These are phyloP conservation scores for Rostrohypoxylon terebratum DNA, from an alignment of 495 filamentous ascomycete species.

Conservation along the genomic window DNA sequence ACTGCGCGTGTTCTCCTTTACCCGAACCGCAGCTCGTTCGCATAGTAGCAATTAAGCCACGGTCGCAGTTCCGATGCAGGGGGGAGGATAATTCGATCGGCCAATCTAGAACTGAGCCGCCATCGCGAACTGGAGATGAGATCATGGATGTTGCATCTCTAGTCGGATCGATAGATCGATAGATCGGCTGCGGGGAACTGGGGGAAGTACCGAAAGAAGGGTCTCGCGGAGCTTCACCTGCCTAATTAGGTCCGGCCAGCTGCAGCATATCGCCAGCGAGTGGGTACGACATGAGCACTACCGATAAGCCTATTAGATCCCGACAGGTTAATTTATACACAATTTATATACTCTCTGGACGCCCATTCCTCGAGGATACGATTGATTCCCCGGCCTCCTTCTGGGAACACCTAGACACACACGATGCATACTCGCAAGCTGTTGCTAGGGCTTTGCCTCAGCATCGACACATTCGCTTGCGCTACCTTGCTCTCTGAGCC, in stretches of 20 bases:
- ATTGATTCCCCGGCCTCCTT: not conserved
- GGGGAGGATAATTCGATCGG: slow-evolving; percentile 18
- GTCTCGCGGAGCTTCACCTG: slow-evolving; percentile 30
- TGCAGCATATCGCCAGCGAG: slow-evolving; percentile 11
- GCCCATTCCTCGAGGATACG: not conserved
- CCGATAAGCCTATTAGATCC: slow-evolving; percentile 22
- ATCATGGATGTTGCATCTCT: not conserved
- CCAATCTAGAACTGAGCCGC: slow-evolving; percentile 14
- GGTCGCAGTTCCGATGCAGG: slow-evolving; percentile 10
- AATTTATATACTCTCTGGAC: slow-evolving; percentile 19
- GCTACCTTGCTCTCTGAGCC: slow-evolving; percentile 47
- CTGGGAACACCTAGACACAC: slow-evolving; percentile 2
- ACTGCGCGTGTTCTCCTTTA: slow-evolving; percentile 25
- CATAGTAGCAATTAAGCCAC: not conserved
- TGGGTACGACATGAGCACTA: slow-evolving; percentile 11
- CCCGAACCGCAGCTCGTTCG: slow-evolving; percentile 15
- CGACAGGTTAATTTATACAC: slow-evolving; percentile 21
- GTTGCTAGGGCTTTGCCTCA: slow-evolving; percentile 39
- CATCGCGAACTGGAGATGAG: not conserved
- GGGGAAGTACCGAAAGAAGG: slow-evolving; percentile 32
- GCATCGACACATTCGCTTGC: slow-evolving; percentile 25
- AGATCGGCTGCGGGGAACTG: slow-evolving; percentile 39
- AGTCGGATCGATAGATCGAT: slow-evolving; percentile 1
- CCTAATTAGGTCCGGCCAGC: slow-evolving; percentile 24
- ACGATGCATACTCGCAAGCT: slow-evolving; percentile 38